These are phyloP conservation scores for Coniochaeta sp. DNA, from an alignment of 2,329 filamentous ascomycete species.

Conservation along the genomic window DNA sequence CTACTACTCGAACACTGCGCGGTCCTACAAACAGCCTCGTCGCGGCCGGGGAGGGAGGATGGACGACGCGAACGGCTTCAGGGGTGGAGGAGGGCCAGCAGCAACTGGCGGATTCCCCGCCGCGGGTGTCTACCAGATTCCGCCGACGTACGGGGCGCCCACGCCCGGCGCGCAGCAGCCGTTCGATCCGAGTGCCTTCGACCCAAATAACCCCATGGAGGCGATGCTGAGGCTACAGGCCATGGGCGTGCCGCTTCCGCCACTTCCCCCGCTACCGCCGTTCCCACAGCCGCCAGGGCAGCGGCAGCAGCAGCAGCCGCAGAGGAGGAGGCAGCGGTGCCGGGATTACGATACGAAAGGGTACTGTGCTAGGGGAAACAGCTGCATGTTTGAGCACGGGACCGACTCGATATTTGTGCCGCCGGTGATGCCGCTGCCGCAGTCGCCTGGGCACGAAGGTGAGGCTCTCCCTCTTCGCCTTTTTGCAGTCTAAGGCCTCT, in stretches of 20 bases:
- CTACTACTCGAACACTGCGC: conserved; percentile 18
- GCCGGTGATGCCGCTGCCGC: conserved; percentile 13
- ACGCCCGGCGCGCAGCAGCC: background rate
- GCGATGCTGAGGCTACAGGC: conserved; percentile 55
- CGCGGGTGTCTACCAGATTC: conserved; percentile 3
- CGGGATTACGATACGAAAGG: conserved; percentile 67
- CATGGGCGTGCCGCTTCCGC: conserved; percentile 40
- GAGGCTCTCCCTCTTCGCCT: background rate
- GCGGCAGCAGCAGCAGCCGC: conserved; percentile 14
- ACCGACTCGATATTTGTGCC: conserved; percentile 37
- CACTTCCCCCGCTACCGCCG: conserved; percentile 22
- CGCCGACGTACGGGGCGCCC: background rate
- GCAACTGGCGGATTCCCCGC: conserved; percentile 17
- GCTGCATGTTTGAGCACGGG: conserved; percentile 64
- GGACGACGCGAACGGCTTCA: conserved; percentile 5
- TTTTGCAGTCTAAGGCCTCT: background rate
- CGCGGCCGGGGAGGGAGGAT: conserved; percentile 30
- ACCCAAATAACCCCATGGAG: conserved; percentile 36
- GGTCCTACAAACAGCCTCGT: conserved; percentile 53
- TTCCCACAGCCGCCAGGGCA: conserved; percentile 16
- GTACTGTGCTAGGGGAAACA: conserved; percentile 59
- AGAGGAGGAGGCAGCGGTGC: conserved; percentile 44
- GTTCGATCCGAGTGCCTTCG: background rate
- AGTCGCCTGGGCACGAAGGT: conserved; percentile 25
- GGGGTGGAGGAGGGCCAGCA: background rate